A percentile compares a stretch with the other conserved stretches of the same genome.
phyloP scores from a whole-genome alignment of 768 basidiomycete species.

The Tylopilus sp. region DNA sequence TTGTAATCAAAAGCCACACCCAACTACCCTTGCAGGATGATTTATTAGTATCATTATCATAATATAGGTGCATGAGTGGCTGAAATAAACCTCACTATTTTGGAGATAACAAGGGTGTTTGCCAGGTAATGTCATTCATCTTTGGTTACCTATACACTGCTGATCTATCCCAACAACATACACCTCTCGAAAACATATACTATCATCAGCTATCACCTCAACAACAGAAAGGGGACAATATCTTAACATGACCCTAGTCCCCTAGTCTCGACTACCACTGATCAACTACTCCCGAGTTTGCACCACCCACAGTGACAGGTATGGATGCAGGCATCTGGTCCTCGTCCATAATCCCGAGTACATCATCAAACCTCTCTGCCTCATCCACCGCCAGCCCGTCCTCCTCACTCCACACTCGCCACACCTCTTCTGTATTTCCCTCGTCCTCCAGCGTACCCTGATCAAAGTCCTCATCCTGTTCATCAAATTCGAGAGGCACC shows the following conservation, averaged over 20 bases:
- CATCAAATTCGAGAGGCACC: conserved; percentile 55
- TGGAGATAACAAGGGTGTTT: no score
- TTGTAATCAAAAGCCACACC: no score
- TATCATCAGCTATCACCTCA: neutral
- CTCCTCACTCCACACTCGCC: conserved; percentile 27
- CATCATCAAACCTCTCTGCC: conserved; percentile 32
- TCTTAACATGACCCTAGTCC: no score
- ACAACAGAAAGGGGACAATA: neutral
- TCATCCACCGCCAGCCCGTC: conserved; percentile 32
- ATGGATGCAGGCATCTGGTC: conserved; percentile 24
- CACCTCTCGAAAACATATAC: neutral
- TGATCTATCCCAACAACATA: no score
- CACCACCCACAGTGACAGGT: neutral
- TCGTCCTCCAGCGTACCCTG: no score
- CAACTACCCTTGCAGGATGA: no score
- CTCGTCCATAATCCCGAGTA: conserved; percentile 33
- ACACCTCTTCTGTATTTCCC: conserved; percentile 22
- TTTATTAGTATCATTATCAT: no score
- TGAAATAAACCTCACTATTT: no score
- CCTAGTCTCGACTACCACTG: neutral
- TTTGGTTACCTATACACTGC: no score
- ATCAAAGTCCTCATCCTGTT: no score
- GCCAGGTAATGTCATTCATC: no score
- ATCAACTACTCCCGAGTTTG: neutral
- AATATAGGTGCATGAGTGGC: no score